These are phyloP conservation scores for Gaertneriomyces semiglobifer DNA, from an alignment of 192 early-diverging fungal genomes.

Conservation along the genomic window DNA sequence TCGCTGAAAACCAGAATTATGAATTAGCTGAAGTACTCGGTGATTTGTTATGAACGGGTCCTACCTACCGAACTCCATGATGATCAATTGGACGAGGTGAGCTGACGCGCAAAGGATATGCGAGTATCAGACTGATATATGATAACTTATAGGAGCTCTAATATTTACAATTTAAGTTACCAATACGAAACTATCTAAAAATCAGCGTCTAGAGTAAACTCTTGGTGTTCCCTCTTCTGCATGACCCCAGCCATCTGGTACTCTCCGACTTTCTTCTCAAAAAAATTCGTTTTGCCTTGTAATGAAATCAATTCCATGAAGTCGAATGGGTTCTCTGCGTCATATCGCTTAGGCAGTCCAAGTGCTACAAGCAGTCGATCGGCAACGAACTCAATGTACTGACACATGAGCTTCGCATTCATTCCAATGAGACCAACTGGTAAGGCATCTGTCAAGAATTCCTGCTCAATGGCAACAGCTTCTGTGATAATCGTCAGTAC, in stretches of 20 bases:
- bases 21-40: background rate
- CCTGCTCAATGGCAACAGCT: slow-evolving; percentile 92
- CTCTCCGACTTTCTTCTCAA: slow-evolving; percentile 64
- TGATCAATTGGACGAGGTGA: too few relatives aligned
- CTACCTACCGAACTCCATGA: too few relatives aligned
- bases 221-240: slow-evolving; percentile 32
- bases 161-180: too few relatives aligned
- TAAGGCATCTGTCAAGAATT: slow-evolving; percentile 91
- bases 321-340: slow-evolving; percentile 90
- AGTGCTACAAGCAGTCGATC: slow-evolving; percentile 89
- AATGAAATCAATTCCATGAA: slow-evolving; percentile 99
- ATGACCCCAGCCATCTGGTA: slow-evolving; percentile 88
- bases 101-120: too few relatives aligned
- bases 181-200: slow-evolving; percentile 13
- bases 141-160: too few relatives aligned
- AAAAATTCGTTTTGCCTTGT: slow-evolving; percentile 83
- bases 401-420: slow-evolving; percentile 90
- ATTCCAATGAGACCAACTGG: slow-evolving; percentile 94
- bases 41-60: too few relatives aligned
- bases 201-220: slow-evolving; percentile 44
- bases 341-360: slow-evolving; percentile 81
- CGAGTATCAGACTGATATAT: too few relatives aligned
- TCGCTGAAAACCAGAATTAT: slow-evolving; percentile 13
- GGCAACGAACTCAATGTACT: slow-evolving; percentile 99
- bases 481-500: slow-evolving; percentile 72